These are phyloP conservation scores for Crithidia thermophila DNA, from an alignment of 208 protist genomes.

Conservation along the genomic window DNA sequence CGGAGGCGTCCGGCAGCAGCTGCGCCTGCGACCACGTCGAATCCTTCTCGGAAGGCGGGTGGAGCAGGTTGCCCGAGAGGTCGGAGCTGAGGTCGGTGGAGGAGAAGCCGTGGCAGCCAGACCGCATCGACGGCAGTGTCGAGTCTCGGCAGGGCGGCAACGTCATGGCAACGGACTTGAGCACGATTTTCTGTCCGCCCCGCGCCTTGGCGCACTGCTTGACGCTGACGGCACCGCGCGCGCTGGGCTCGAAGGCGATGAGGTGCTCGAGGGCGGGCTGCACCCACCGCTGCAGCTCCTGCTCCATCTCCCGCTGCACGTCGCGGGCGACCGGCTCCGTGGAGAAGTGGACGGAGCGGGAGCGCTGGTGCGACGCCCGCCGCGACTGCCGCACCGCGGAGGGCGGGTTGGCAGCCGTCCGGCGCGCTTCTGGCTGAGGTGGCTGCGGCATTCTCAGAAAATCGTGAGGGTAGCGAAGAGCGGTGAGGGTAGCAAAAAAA, in stretches of 20 bases:
- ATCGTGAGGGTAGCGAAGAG: neutral
- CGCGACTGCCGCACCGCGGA: neutral
- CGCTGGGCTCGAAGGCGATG: slow-evolving; percentile 1
- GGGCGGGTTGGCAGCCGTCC: neutral
- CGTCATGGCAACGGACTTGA: slow-evolving; percentile 33
- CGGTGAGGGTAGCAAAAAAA: neutral
- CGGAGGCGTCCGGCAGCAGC: slow-evolving; percentile 18
- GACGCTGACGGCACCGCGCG: slow-evolving; percentile 27
- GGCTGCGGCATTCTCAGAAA: neutral
- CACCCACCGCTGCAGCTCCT: slow-evolving; percentile 41
- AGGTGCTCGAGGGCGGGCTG: slow-evolving; percentile 10
- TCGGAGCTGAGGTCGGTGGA: slow-evolving; percentile 19
- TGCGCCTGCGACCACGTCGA: slow-evolving; percentile 28
- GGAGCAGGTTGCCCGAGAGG: neutral
- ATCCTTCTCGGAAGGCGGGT: slow-evolving; percentile 6
- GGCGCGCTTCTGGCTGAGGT: too few relatives aligned
- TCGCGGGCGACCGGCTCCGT: slow-evolving; percentile 28
- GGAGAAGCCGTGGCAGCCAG: neutral
- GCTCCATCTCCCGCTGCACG: slow-evolving; percentile 36
- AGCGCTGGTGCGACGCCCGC: slow-evolving; percentile 2
- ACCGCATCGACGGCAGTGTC: neutral
- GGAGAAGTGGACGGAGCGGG: slow-evolving; percentile 25
- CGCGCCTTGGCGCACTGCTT: slow-evolving; percentile 1
- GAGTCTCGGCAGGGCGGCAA: slow-evolving; percentile 12
- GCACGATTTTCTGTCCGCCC: neutral